Evolutionary conservation across 2,329 filamentous ascomycete species (phyloP).

Genomic region (Chrysoporthe cubensis): DNA sequence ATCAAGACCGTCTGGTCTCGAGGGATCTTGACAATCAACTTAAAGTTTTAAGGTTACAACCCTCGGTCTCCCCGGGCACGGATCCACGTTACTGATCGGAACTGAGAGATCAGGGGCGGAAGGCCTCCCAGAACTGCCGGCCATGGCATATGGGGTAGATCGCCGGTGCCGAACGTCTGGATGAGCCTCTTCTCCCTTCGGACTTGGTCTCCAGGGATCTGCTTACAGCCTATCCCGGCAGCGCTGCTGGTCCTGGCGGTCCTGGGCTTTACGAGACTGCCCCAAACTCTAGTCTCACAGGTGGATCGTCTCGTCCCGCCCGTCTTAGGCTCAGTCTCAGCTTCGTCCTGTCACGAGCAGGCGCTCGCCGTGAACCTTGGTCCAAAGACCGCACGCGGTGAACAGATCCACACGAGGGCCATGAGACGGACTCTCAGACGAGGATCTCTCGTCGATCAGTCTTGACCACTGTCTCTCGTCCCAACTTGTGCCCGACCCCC

Average conservation of each 20-base stretch:
- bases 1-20: too few relatives aligned
- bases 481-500: not conserved
- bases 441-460: not conserved
- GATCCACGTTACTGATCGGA: not conserved
- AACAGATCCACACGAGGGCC: not conserved
- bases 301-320: not conserved
- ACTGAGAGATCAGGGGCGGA: not conserved
- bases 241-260: not conserved
- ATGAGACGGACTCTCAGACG: conserved; percentile 15
- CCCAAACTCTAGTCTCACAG: not conserved
- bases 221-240: not conserved
- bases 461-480: not conserved
- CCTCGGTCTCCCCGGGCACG: not conserved
- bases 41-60: not conserved
- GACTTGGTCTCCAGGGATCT: not conserved
- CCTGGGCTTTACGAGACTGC: not conserved
- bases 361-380: too few relatives aligned
- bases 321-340: not conserved
- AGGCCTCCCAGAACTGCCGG: not conserved
- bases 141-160: not conserved
- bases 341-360: not conserved
- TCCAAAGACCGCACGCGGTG: not conserved
- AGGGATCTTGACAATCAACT: too few relatives aligned
- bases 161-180: not conserved
- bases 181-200: not conserved